These are phyloP conservation scores for Phytophthora kernoviae DNA, from an alignment of 352 stramenopile species.

Conservation along the genomic window DNA sequence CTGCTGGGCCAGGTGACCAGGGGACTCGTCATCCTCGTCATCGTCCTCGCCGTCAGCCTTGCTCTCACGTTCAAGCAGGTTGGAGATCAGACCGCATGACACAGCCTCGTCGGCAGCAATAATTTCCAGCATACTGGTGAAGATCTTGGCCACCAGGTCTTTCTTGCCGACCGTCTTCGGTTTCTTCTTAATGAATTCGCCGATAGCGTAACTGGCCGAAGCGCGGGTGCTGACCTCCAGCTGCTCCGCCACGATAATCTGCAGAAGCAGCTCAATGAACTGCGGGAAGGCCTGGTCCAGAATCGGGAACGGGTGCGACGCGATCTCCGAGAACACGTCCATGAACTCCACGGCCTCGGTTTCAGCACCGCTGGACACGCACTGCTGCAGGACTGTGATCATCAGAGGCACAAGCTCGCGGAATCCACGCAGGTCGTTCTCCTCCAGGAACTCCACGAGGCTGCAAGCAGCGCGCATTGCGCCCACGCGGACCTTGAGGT, in stretches of 20 bases:
- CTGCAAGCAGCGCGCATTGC: slow-evolving; percentile 81
- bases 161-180: slow-evolving; percentile 90
- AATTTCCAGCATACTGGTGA: slow-evolving; percentile 87
- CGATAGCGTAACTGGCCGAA: slow-evolving; percentile 81
- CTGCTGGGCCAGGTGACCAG: slow-evolving; percentile 83
- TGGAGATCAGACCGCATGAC: slow-evolving; percentile 85
- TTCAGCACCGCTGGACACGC: slow-evolving; percentile 77
- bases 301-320: slow-evolving; percentile 84
- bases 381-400: slow-evolving; percentile 87
- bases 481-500: slow-evolving; percentile 81
- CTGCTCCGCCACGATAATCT: slow-evolving; percentile 78
- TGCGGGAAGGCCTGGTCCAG: slow-evolving; percentile 79
- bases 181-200: slow-evolving; percentile 90
- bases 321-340: slow-evolving; percentile 87
- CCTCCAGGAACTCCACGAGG: slow-evolving; percentile 83
- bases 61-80: slow-evolving; percentile 73
- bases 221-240: slow-evolving; percentile 81
- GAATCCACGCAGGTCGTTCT: slow-evolving; percentile 73
- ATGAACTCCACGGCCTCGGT: slow-evolving; percentile 86
- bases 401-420: slow-evolving; percentile 81
- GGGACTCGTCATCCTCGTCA: slow-evolving; percentile 82
- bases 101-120: slow-evolving; percentile 77
- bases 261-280: slow-evolving; percentile 85
- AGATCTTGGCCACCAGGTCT: slow-evolving; percentile 81
- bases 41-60: slow-evolving; percentile 62